Evolutionary conservation across 2,329 filamentous ascomycete genomes (phyloP), one percentile per base, ranked within the genome.

Genomic region (Trichoderma sp.): DNA sequence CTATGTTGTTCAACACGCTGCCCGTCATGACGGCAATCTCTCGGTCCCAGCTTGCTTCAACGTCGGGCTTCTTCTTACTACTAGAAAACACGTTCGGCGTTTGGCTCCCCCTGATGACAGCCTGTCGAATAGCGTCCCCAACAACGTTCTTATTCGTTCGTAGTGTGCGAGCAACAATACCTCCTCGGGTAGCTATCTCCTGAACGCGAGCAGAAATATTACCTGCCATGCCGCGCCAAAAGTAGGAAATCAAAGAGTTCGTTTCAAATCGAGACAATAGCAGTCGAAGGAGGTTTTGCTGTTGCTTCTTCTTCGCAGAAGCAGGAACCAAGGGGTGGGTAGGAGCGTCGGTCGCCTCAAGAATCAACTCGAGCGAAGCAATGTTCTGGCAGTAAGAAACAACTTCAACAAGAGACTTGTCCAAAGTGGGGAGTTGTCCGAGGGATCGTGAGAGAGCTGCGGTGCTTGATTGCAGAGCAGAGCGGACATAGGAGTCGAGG

Each of bases 1-100:
- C 82, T 4, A 88, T 74, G 70, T 85, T 85, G 59, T 86, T 87
- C 49, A 94, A 85, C 6, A 97, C 89, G 74, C 92, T 92, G 64
- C 92, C 91, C 53, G 97, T 92, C 95, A 98, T 97, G 59, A 98
- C 94, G 1, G 94, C 94, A 59, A 94, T 91, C 81, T 98, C 96
- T 49, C 95, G 87, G 75, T 97, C 95, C 93, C 93, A 97, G 68
- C 82, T 82, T 14, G 81, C 81, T n/a, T 81, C 76, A 53, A 84
- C 80, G 69, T 83, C 85, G 37, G 77, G 80, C 74, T 83, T 87
- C 53, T 79, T 81, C 69, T 80, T 83, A 14, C 79, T 77, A 10
- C 76, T 77, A 3, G 77, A 73, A 57, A 88, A 76, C 0, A 84
- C 86, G 16, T 84, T 85, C 2, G 93, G 92, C 62, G 91, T 77